Conservation (phyloP, 1,284 basidiomycete species). For the Ustilago tritici region DNA sequence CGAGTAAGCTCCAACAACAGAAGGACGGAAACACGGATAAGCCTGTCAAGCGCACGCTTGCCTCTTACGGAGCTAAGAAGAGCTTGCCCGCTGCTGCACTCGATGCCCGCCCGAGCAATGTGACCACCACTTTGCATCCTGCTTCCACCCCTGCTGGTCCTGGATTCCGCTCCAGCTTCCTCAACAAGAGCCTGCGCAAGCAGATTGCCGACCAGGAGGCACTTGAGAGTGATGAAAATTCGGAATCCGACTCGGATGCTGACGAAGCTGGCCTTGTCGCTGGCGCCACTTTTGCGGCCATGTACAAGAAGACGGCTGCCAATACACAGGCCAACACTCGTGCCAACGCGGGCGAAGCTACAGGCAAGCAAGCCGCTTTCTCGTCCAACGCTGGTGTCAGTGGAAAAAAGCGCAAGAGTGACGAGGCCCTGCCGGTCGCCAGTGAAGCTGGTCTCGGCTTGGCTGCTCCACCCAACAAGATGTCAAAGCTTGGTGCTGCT, state of each 20-base stretch:
- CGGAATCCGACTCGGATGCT: slow-evolving; percentile 42
- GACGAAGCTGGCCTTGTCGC: slow-evolving; percentile 35
- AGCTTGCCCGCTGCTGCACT: slow-evolving; percentile 42
- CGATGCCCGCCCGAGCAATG: slow-evolving; percentile 25
- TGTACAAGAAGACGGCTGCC: slow-evolving; percentile 33
- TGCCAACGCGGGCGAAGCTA: slow-evolving; percentile 32
- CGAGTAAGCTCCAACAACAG: slow-evolving; percentile 32
- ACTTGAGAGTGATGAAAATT: slow-evolving; percentile 27
- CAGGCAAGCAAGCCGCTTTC: slow-evolving; percentile 10
- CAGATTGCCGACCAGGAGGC: slow-evolving; percentile 55
- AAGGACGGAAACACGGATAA: slow-evolving; percentile 36
- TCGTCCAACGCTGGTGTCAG: slow-evolving; percentile 5
- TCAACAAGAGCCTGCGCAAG: slow-evolving; percentile 65
- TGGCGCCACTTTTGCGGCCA: slow-evolving; percentile 31
- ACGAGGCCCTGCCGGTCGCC: slow-evolving; percentile 26
- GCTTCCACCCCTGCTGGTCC: slow-evolving; percentile 51
- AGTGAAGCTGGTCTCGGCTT: slow-evolving; percentile 18
- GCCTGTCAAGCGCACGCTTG: slow-evolving; percentile 47
- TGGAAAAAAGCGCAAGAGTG: slow-evolving; percentile 51
- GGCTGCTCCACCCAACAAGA: slow-evolving; percentile 33
- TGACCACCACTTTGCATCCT: slow-evolving; percentile 36
- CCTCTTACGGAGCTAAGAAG: slow-evolving; percentile 53
- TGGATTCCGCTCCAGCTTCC: slow-evolving; percentile 59
- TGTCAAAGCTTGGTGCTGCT: slow-evolving; percentile 34
- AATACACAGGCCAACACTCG: slow-evolving; percentile 50